Conservation (phyloP, 805 yeast species). For the Metschnikowia amazonensis region DNA sequence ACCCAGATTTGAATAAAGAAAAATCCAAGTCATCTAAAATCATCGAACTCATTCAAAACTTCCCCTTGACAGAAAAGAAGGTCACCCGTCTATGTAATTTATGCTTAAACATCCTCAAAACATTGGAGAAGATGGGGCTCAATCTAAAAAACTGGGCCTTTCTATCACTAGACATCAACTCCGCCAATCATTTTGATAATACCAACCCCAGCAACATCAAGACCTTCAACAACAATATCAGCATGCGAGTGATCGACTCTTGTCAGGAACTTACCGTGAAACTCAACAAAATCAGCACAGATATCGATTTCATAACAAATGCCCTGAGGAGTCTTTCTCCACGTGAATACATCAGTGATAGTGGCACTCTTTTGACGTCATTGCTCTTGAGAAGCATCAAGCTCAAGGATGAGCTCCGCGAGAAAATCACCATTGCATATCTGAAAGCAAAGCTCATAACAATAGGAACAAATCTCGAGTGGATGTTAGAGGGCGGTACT, state of each 20-base stretch:
- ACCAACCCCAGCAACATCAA: conserved; percentile 18
- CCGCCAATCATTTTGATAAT: conserved; percentile 35
- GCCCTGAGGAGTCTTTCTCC: conserved; percentile 41
- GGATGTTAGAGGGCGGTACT: conserved; percentile 40
- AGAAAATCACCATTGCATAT: conserved; percentile 53
- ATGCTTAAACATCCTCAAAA: conserved; percentile 44
- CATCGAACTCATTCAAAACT: conserved; percentile 40
- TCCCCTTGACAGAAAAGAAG: conserved; percentile 40
- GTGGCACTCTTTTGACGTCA: conserved; percentile 48
- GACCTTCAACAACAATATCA: conserved; percentile 50
- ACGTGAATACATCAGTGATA: conserved; percentile 48
- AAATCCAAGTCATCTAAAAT: conserved; percentile 39
- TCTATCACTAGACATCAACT: conserved; percentile 47
- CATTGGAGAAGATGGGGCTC: conserved; percentile 47
- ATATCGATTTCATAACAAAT: conserved; percentile 45
- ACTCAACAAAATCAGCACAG: conserved; percentile 39
- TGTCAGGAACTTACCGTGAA: conserved; percentile 47
- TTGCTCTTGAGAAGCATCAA: conserved; percentile 44
- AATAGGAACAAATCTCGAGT: conserved; percentile 60
- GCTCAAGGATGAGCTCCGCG: conserved; percentile 48
- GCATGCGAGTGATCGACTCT: conserved; percentile 49
- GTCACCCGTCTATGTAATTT: conserved; percentile 47
- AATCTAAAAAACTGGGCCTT: conserved; percentile 54
- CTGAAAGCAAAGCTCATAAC: conserved; percentile 62
- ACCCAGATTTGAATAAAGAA: conserved; percentile 45